phyloP scores from a whole-genome alignment of 345 rosid species.

The Syzygium aromaticum region DNA sequence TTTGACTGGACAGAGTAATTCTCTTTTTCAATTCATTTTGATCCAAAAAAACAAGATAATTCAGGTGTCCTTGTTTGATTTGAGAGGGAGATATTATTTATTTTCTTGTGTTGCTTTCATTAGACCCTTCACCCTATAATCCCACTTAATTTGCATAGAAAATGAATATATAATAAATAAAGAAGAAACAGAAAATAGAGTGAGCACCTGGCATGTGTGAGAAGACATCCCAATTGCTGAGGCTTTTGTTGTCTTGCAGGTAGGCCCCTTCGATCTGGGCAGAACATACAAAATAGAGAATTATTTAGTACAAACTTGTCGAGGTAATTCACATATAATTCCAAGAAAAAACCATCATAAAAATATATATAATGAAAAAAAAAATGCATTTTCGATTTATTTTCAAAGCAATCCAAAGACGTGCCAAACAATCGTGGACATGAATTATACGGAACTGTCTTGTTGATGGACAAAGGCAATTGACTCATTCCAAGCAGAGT shows the following conservation, averaged over 20 bases:
- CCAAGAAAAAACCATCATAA: neutral
- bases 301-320: neutral
- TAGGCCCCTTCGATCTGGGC: conserved; percentile 20
- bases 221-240: conserved; percentile 22
- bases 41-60: neutral
- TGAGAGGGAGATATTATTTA: neutral
- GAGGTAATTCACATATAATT: neutral
- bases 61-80: neutral
- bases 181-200: neutral
- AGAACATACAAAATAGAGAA: neutral
- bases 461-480: neutral
- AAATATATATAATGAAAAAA: neutral
- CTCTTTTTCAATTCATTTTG: neutral
- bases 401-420: neutral
- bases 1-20: neutral
- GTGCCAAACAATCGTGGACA: neutral
- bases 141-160: neutral
- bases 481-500: neutral
- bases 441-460: neutral
- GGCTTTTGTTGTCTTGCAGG: conserved; percentile 9
- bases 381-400: neutral
- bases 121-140: neutral
- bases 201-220: conserved; percentile 11
- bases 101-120: neutral
- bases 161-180: neutral